A percentile compares a stretch with the other conserved stretches of the same genome.
These are phyloP conservation scores for Austroboletus festivus DNA, from an alignment of 768 basidiomycete species.

Conservation along the genomic window DNA sequence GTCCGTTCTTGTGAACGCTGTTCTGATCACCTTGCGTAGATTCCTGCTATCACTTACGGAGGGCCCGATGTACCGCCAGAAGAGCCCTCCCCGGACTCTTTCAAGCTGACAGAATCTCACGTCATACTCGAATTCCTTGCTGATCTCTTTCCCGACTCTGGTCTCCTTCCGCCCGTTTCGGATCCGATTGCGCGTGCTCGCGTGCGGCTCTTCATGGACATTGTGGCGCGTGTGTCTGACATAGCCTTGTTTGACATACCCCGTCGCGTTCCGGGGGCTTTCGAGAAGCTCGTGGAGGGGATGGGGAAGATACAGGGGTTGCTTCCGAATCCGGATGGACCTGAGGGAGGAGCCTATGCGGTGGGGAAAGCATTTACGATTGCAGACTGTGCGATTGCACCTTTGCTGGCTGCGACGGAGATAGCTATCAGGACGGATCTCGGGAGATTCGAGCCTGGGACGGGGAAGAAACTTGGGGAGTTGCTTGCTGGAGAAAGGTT, in stretches of 20 bases:
- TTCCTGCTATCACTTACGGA: conserved; percentile 58
- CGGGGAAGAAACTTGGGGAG: conserved; percentile 41
- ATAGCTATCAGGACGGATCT: conserved; percentile 43
- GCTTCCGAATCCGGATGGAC: conserved; percentile 35
- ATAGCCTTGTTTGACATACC: conserved; percentile 35
- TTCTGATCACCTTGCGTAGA: conserved; percentile 27
- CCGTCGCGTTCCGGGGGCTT: conserved; percentile 5
- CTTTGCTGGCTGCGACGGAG: conserved; percentile 39
- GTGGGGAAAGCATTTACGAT: conserved; percentile 47
- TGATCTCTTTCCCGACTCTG: conserved; percentile 47
- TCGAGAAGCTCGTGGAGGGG: neutral
- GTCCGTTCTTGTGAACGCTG: neutral
- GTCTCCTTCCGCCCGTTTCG: conserved; percentile 42
- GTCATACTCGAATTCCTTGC: conserved; percentile 65
- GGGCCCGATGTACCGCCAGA: conserved; percentile 52
- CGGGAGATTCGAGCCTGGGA: conserved; percentile 45
- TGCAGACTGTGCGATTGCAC: conserved; percentile 57
- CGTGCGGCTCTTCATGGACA: conserved; percentile 60
- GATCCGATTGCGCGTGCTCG: conserved; percentile 55
- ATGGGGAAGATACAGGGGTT: conserved; percentile 6
- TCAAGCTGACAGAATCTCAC: conserved; percentile 61
- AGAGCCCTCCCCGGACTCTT: conserved; percentile 53
- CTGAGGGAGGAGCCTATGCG: conserved; percentile 38
- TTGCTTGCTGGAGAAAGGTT: conserved; percentile 42
- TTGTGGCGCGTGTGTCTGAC: conserved; percentile 42